Evolutionary conservation across 306 rosid species (phyloP).

Genomic region (Astragalus membranaceus): DNA sequence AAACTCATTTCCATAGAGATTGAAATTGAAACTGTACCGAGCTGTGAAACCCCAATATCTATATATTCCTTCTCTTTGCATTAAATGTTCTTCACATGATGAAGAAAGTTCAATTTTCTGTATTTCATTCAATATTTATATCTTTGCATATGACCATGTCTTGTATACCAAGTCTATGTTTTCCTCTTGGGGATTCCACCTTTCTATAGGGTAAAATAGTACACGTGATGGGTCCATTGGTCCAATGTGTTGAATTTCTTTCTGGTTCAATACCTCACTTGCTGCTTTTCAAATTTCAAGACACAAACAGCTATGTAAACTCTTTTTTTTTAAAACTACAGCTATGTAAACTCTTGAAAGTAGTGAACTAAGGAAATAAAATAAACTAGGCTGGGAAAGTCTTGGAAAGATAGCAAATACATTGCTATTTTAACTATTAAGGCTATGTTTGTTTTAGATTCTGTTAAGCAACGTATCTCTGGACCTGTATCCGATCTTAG

Average conservation of each 20-base stretch:
- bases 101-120: conserved; percentile 38
- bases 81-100: conserved; percentile 70
- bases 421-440: too few species aligned
- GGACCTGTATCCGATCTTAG: too few species aligned
- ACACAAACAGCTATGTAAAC: too few species aligned
- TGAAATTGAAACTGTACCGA: conserved; percentile 27
- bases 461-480: too few species aligned
- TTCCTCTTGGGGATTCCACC: not conserved
- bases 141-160: conserved; percentile 20
- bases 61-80: conserved; percentile 32
- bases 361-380: conserved; percentile 20
- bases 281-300: conserved; percentile 12
- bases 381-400: not conserved
- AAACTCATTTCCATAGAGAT: conserved; percentile 37
- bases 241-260: conserved; percentile 25
- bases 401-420: not conserved
- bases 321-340: too few species aligned
- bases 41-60: conserved; percentile 48
- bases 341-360: conserved; percentile 29
- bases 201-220: not conserved
- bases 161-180: conserved; percentile 27
- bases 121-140: conserved; percentile 23
- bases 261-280: conserved; percentile 19
- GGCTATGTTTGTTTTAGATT: too few species aligned
- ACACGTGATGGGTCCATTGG: conserved; percentile 19